Base-by-base conservation (phyloP, 169 alveolate species). In the Cyclospora cayetanensis region DNA sequence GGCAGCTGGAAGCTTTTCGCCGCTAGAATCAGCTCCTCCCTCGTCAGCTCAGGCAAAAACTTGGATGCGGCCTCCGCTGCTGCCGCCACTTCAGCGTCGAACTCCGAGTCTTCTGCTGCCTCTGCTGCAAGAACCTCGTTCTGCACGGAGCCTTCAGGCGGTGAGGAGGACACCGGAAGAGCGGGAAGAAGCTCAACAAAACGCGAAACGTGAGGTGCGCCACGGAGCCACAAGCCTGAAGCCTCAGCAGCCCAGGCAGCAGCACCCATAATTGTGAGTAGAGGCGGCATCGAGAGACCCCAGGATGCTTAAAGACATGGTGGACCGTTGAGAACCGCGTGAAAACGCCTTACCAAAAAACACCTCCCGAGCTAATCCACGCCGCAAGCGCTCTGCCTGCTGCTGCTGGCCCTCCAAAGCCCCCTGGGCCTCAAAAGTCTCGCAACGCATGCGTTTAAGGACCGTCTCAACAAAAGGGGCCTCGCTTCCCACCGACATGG, bases 111-210 rank as follows among this genome's bases (percentile, higher is more conserved):
- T 15, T 5, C 39, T 20, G 66, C 68, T 4, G 20, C 79, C n/a
- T 15, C 79, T 66, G 46, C 42, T 66, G 39, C 79, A 3, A 22
- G 50, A 4, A 7, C 22, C 12, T 35, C 68, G 1, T 15, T 15
- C 22, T 34, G 25, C 60, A 12, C 50, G 53, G 25, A 18, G 42
- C 34, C 20, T 0, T 34, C 53, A 76, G 86, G 66, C 20, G n/a
- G n/a, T 7, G 66, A 76, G 20, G 86, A 39, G 86, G 2, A 29
- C 27, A 22, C 15, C 9, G 29, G 15, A 9, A 9, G 34, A 4
- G 63, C 34, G 20, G 91, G 68, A 37, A 83, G 70, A 0, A 65
- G 80, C 77, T 83, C 91, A n/a, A 83, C 63, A 27, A 83, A 83
- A 4, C 91, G 91, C 29, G 91, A 37, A 42, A 83, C 42, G 82